These are phyloP conservation scores for Ophiocordyceps camponoti-saundersi DNA, from an alignment of 2,329 filamentous ascomycete genomes.

Conservation along the genomic window DNA sequence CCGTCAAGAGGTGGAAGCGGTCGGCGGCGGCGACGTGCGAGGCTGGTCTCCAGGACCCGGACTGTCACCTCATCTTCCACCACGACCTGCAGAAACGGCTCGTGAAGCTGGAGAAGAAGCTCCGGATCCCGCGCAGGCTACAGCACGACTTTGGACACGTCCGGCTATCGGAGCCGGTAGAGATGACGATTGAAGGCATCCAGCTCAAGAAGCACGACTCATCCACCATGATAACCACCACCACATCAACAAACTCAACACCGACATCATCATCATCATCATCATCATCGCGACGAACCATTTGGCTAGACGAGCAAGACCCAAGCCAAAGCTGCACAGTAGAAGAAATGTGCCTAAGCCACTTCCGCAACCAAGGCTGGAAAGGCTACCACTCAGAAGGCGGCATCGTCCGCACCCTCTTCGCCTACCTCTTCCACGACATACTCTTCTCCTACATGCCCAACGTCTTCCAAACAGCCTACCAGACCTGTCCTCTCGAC, in stretches of 20 bases:
- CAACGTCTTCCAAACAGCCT: constrained; percentile 92
- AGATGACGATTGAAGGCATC: constrained; percentile 60
- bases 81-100: constrained; percentile 89
- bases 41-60: constrained; percentile 65
- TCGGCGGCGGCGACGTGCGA: constrained; percentile 70
- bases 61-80: constrained; percentile 85
- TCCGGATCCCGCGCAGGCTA: constrained; percentile 67
- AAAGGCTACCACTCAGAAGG: constrained; percentile 92
- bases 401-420: constrained; percentile 79
- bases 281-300: constrained; percentile 49
- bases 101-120: constrained; percentile 71
- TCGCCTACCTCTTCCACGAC: constrained; percentile 84
- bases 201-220: constrained; percentile 55
- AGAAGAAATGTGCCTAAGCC: constrained; percentile 82
- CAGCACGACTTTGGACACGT: constrained; percentile 92
- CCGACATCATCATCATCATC: constrained; percentile 14
- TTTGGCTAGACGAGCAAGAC: constrained; percentile 74
- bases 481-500: constrained; percentile 86
- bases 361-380: constrained; percentile 72
- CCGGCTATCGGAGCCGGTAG: constrained; percentile 54
- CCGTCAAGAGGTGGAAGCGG: constrained; percentile 66
- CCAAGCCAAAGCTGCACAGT: constrained; percentile 58
- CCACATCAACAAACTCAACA: no score
- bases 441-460: constrained; percentile 84
- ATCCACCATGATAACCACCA: no score